These are phyloP conservation scores for Scytalidium sp. DNA, from an alignment of 2,329 filamentous ascomycete genomes.

Conservation along the genomic window DNA sequence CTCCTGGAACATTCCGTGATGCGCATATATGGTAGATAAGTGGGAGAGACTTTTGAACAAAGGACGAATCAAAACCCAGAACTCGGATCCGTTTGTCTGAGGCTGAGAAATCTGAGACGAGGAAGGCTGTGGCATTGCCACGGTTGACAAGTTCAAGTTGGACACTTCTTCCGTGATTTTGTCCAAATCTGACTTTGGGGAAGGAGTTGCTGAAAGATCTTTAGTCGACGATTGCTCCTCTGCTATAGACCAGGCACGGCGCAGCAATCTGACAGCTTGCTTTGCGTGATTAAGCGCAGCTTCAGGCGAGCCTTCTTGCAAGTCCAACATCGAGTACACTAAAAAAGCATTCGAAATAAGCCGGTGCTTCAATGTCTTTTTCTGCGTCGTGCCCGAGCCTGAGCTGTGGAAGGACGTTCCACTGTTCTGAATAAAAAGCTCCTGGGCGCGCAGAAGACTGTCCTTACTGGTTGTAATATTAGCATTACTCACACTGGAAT, in stretches of 20 bases:
- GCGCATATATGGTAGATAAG: slow-evolving; percentile 74
- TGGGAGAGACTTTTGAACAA: slow-evolving; percentile 71
- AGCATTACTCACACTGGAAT: background rate
- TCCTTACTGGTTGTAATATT: slow-evolving; percentile 21
- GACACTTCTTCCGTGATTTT: slow-evolving; percentile 28
- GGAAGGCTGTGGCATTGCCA: slow-evolving; percentile 32
- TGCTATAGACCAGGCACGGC: slow-evolving; percentile 35
- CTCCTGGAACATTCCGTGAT: slow-evolving; percentile 84
- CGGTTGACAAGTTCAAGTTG: slow-evolving; percentile 29
- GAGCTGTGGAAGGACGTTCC: slow-evolving; percentile 9
- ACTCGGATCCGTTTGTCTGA: slow-evolving; percentile 56
- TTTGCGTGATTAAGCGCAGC: slow-evolving; percentile 56
- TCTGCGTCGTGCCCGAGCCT: slow-evolving; percentile 7
- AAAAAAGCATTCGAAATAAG: slow-evolving; percentile 32
- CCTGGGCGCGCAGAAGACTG: slow-evolving; percentile 22
- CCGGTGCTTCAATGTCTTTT: slow-evolving; percentile 21
- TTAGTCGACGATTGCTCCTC: slow-evolving; percentile 21
- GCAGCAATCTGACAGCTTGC: slow-evolving; percentile 48
- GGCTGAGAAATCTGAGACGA: slow-evolving; percentile 30
- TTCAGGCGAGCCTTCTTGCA: slow-evolving; percentile 48
- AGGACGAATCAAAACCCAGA: slow-evolving; percentile 76
- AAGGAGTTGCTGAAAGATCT: background rate
- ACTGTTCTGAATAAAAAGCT: slow-evolving; percentile 11
- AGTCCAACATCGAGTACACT: slow-evolving; percentile 30
- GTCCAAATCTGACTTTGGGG: slow-evolving; percentile 18